phyloP scores from a whole-genome alignment of 768 basidiomycete genomes.

The Leccinum broughii region DNA sequence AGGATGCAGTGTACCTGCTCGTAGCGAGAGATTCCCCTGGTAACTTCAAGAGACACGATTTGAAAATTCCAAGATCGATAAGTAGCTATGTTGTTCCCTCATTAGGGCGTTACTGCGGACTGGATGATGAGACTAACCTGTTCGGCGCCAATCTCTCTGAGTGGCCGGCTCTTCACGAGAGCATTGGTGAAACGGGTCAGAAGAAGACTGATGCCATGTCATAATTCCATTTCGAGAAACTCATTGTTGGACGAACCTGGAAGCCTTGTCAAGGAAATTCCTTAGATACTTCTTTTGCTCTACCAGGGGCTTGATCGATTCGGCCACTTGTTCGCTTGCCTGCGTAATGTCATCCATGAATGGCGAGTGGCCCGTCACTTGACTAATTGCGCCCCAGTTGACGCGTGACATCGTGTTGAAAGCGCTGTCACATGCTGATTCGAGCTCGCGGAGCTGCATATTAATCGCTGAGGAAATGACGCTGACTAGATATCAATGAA shows the following conservation, averaged over 20 bases:
- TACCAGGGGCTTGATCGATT: conserved; percentile 73
- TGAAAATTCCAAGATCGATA: conserved; percentile 87
- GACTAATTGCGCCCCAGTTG: conserved; percentile 74
- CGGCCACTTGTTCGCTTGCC: conserved; percentile 73
- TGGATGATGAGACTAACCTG: conserved; percentile 52
- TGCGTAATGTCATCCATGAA: conserved; percentile 79
- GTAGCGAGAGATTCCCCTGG: conserved; percentile 70
- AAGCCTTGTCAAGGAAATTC: conserved; percentile 92
- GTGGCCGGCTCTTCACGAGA: conserved; percentile 85
- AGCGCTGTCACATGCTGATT: conserved; percentile 76
- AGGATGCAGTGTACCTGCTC: conserved; percentile 45
- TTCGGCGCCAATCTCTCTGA: conserved; percentile 93
- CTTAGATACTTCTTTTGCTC: conserved; percentile 95
- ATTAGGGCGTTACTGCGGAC: neutral
- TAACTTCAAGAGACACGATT: conserved; percentile 77
- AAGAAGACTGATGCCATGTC: conserved; percentile 56
- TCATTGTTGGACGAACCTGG: conserved; percentile 55
- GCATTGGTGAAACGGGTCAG: conserved; percentile 87
- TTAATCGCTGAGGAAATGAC: conserved; percentile 83
- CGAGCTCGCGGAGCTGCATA: conserved; percentile 80
- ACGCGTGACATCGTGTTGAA: conserved; percentile 76
- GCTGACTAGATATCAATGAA: conserved; percentile 39
- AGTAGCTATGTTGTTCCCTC: conserved; percentile 54
- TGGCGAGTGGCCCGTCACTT: conserved; percentile 84
- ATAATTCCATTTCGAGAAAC: neutral